Evolutionary conservation across 2,329 filamentous ascomycete species (phyloP), one percentile per base, ranked within the genome.

Genomic region (Nothophaeocryptopus gaeumannii): DNA sequence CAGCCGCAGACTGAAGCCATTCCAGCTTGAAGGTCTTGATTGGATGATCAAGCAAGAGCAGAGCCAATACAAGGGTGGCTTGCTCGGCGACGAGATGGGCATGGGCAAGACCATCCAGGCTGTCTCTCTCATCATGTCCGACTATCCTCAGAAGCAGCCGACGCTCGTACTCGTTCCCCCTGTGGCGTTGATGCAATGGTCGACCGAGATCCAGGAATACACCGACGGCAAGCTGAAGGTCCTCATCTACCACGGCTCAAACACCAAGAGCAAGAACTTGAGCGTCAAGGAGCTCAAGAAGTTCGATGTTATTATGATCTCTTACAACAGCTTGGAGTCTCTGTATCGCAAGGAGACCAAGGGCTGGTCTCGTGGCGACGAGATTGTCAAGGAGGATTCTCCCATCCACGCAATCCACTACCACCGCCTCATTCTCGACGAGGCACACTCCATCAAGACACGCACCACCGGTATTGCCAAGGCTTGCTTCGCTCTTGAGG

Each of bases 61-160:
- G 70, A 86, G 83, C 0, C 73, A 86, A 34, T 97, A 91, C 80
- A 88, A 84, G 64, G 93, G 93, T 13, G 93, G 93, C 11, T 77
- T 99, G 2, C 79, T 99, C 2, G 93, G 93, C 51, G 93, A 99
- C 61, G 93, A 99, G 71, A 99, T 99, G 93, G 93, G 93, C 5
- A 88, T 99, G 73, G 93, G 93, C 42, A 99, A 99, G 74, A 99
- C 93, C 0, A 97, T 99, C 43, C 93, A 99, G 70, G 92, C 93
- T 2, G 93, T 99, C 13, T 96, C 92, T 2, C 79, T 99, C 38
- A 90, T 99, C 70, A 97, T 97, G 93, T 96, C 92, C 1, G 91
- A 97, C 67, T 96, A 88, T 63, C 92, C 91, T 3, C 87, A 84
- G 15, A 86, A 86, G 59, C 74, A 85, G 47, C 92, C 93, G 1